Evolutionary conservation across 768 basidiomycete species (phyloP).

Genomic region (Candolleomyces efflorescens): DNA sequence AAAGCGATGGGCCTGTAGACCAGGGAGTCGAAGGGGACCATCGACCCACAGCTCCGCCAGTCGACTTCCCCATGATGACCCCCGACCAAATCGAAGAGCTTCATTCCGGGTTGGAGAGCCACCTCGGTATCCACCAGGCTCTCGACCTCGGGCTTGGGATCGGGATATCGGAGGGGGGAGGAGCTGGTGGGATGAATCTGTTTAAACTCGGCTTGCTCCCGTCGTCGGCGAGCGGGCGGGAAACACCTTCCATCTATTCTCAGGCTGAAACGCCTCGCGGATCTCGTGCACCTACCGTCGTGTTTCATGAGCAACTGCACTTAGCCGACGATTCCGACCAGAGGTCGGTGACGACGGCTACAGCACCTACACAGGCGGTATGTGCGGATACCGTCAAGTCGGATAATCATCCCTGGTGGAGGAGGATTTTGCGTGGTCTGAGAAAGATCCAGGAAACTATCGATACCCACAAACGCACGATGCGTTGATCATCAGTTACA

Average conservation of each 20-base stretch:
- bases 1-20: background rate
- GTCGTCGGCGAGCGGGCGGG: constrained; percentile 26
- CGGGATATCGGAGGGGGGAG: constrained; percentile 33
- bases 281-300: constrained; percentile 18
- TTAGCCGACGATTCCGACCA: constrained; percentile 11
- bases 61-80: constrained; percentile 22
- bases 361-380: constrained; percentile 11
- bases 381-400: background rate
- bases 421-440: constrained; percentile 9
- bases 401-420: constrained; percentile 12
- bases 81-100: constrained; percentile 33
- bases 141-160: constrained; percentile 29
- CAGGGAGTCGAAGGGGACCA: background rate
- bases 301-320: background rate
- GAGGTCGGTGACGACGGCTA: constrained; percentile 21
- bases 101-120: constrained; percentile 27
- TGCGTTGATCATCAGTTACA: background rate
- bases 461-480: background rate
- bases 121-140: constrained; percentile 11
- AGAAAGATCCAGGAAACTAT: constrained; percentile 8
- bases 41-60: constrained; percentile 5
- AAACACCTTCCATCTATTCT: constrained; percentile 34
- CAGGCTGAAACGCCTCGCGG: constrained; percentile 25
- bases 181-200: constrained; percentile 32
- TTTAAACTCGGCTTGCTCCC: constrained; percentile 35